Base-by-base conservation (phyloP, 148 eudicot genomes). In the Camellia japonica region DNA sequence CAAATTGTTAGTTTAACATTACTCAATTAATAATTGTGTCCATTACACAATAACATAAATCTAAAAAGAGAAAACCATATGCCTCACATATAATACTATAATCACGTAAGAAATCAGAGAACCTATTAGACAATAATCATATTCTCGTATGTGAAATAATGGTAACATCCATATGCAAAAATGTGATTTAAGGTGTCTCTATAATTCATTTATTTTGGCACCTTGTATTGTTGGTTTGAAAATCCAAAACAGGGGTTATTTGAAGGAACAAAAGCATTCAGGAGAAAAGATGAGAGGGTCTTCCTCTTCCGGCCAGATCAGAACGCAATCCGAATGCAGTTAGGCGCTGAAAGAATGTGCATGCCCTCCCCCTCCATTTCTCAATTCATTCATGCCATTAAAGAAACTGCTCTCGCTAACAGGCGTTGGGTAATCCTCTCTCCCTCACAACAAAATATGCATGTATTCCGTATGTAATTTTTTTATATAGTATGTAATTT, bases 281-380 rank as follows among this genome's bases (percentile, higher is more conserved):
- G 93, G 76, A 86, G 90, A 59, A 89, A 90, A 64, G 87, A 90
- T 59, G 95, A 88, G n/a, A 78, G 89, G 3, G n/a, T 91, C 9
- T 83, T 88, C 38, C 85, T 91, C 15, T 91, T 91, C 76, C 93
- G 95, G 0, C 95, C 95, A 0, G 89, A 87, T 3, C 89, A 85
- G 63, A 91, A 91, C 78, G 95, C 95, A 0, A 80, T 88, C 71
- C 87, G 95, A 3, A 91, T 91, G 95, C 87, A 87, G 62, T 76
- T 75, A 66, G 93, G 95, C n/a, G 95, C 95, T 20, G 87, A 88
- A 11, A 85, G 93, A 78, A 84, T 91, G 93, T 91, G 95, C 84
- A 91, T 91, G 95, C 91, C 85, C 13, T 84, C 84, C 8, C 95
- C 93, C 61, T 90, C 93, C 3, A 56, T 87, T 67, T 81, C 87